Evolutionary conservation across 1,284 basidiomycete genomes (phyloP), one percentile per base, ranked within the genome.

Genomic region (Moniliophthora roreri): DNA sequence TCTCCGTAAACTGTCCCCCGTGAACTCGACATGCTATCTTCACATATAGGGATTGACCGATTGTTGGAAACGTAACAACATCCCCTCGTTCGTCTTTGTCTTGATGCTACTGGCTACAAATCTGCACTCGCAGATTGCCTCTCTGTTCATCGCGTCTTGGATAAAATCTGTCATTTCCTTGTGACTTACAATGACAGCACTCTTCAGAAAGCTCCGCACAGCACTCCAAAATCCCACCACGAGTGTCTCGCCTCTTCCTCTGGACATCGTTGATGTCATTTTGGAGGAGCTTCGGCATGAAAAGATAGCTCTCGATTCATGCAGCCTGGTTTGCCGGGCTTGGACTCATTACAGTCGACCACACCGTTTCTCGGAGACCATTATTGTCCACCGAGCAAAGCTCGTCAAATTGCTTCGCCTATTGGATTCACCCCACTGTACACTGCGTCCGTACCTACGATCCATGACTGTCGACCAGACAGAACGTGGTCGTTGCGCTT

Each of bases 81-180:
- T 38, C 63, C 63, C 48, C 51, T 55, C 9, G 71, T 70, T 54
- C 62, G 69, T 32, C 28, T 11, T 11, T 11, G 28, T 11, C 28
- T 32, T 32, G 6, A 32, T 32, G 28, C 7, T 32, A 6, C 28
- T 32, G 6, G 28, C 28, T 32, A 11, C 28, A 6, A 6, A 32
- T 32, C 28, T 32, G 28, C 28, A 32, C 28, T 32, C 28, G 28
- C 28, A 32, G 28, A 6, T 32, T 11, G 28, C 11, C 11, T 32
- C 6, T 32, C 11, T 32, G 6, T 6, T 32, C 11, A 11, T 32
- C 11, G 28, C 28, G 7, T 32, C 11, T 11, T 6, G 7, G 11
- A 6, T 32, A 6, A 11, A 32, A 32, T 32, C 28, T 11, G 11
- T 32, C 28, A 6, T 32, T 11, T 32, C 28, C 11, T 11, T 32